Percentiles rank a stretch among this genome's conserved stretches.
Conservation (phyloP, 202 grass and related monocot genomes). For the Thinopyrum obtusiflorum region DNA sequence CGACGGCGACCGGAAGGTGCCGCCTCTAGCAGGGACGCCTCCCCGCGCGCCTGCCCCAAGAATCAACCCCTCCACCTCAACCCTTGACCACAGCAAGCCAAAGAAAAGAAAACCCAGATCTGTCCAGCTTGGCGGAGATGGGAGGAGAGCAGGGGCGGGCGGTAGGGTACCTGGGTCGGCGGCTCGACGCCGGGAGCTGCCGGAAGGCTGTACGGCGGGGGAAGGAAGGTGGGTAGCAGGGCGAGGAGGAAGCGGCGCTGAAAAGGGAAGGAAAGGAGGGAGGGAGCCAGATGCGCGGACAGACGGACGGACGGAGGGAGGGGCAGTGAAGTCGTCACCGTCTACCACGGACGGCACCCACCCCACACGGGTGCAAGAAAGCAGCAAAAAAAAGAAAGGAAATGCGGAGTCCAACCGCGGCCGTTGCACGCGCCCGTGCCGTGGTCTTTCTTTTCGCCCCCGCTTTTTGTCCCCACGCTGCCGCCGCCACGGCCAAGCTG, state of each 20-base stretch:
- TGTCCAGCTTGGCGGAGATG: background rate
- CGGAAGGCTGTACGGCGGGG: background rate
- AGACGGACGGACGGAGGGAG: background rate
- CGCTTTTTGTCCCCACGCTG: background rate
- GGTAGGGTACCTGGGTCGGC: conserved; percentile 7
- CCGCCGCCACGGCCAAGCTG: background rate
- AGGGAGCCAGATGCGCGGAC: conserved; percentile 31
- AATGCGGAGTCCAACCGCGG: background rate
- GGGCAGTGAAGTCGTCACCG: conserved; percentile 10
- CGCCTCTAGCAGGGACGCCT: background rate
- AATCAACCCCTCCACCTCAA: background rate
- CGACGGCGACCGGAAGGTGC: background rate
- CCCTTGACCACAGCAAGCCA: background rate
- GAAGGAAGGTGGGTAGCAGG: background rate
- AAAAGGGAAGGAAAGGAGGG: background rate
- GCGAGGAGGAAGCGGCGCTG: conserved; percentile 32
- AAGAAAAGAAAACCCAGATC: conserved; percentile 28
- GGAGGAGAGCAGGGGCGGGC: background rate
- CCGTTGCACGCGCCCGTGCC: background rate
- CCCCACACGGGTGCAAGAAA: background rate
- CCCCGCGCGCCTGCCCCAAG: background rate
- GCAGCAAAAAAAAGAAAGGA: background rate
- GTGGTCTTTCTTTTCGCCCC: conserved; percentile 19
- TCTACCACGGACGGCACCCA: background rate
- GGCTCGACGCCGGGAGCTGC: background rate